Evolutionary conservation across 2,329 filamentous ascomycete genomes (phyloP).

Genomic region (Cryphonectria carpinicola): DNA sequence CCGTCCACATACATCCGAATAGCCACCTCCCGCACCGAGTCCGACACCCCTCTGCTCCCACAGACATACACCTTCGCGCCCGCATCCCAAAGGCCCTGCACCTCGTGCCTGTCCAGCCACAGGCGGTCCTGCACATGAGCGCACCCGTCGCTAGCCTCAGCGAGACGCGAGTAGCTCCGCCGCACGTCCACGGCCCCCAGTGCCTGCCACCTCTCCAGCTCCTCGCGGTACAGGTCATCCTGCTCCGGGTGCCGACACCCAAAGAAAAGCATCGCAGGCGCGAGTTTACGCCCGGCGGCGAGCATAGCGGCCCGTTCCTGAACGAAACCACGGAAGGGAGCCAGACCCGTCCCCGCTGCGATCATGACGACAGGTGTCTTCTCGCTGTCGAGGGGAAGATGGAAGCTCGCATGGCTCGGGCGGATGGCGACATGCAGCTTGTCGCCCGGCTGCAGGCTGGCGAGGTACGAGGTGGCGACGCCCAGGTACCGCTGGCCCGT

Average conservation of each 20-base stretch:
- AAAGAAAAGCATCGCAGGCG: constrained; percentile 66
- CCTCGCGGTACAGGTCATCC: constrained; percentile 64
- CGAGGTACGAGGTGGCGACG: constrained; percentile 61
- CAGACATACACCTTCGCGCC: constrained; percentile 64
- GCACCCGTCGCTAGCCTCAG: constrained; percentile 43
- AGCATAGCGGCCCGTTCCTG: constrained; percentile 62
- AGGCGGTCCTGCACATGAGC: constrained; percentile 51
- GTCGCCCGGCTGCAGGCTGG: constrained; percentile 48
- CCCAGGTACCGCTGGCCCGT: constrained; percentile 55
- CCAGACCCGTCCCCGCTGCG: constrained; percentile 58
- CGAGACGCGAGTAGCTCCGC: constrained; percentile 62
- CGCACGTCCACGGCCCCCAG: constrained; percentile 64
- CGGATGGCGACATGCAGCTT: constrained; percentile 55
- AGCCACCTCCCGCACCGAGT: constrained; percentile 43
- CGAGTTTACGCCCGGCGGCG: constrained; percentile 53
- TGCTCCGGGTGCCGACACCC: constrained; percentile 60
- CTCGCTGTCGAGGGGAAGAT: constrained; percentile 50
- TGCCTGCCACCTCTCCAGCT: constrained; percentile 62
- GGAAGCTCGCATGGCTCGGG: constrained; percentile 49
- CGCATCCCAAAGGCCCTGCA: constrained; percentile 40
- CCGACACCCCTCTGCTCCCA: constrained; percentile 52
- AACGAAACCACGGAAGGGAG: constrained; percentile 65
- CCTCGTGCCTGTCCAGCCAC: constrained; percentile 46
- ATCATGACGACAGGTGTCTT: constrained; percentile 55
- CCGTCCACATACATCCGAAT: constrained; percentile 42